Conservation (phyloP, 805 yeast species). For the Metschnikowia drakensbergensis region DNA sequence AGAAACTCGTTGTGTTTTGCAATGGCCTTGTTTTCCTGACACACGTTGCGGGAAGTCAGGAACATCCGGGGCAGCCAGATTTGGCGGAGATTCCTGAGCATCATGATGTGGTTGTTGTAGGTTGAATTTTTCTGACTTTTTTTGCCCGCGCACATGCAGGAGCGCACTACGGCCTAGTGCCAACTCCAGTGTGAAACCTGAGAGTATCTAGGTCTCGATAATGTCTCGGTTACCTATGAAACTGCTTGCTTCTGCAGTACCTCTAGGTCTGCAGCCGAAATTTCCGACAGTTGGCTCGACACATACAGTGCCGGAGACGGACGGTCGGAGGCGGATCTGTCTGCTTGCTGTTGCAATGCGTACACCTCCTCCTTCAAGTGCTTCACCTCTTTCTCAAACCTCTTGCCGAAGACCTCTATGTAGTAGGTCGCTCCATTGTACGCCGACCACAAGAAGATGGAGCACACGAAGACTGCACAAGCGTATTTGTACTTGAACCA, state of each 20-base stretch:
- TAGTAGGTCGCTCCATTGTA: constrained; percentile 95
- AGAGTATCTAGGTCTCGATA: no score
- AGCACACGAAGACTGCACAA: constrained; percentile 62
- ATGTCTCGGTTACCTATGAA: background rate
- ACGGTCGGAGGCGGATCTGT: constrained; percentile 2
- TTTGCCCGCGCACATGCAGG: constrained; percentile 3
- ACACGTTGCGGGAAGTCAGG: constrained; percentile 1
- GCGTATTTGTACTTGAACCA: constrained; percentile 71
- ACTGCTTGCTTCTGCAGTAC: background rate
- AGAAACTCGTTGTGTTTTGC: constrained; percentile 52
- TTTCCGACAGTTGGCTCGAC: background rate
- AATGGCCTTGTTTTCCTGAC: background rate
- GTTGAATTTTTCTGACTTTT: constrained; percentile 6
- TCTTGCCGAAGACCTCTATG: constrained; percentile 84
- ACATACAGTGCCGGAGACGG: background rate
- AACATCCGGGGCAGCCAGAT: constrained; percentile 2
- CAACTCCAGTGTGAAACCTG: no score
- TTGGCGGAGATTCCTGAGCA: constrained; percentile 12
- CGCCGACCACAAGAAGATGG: constrained; percentile 75
- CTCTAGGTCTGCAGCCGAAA: background rate
- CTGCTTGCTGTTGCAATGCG: constrained; percentile 44
- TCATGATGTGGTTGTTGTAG: constrained; percentile 1
- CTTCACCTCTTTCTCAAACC: constrained; percentile 80
- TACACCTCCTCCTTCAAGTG: constrained; percentile 69
- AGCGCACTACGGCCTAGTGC: background rate